These are phyloP conservation scores for Stromatinia cepivora DNA, from an alignment of 2,329 filamentous ascomycete genomes.

Conservation along the genomic window DNA sequence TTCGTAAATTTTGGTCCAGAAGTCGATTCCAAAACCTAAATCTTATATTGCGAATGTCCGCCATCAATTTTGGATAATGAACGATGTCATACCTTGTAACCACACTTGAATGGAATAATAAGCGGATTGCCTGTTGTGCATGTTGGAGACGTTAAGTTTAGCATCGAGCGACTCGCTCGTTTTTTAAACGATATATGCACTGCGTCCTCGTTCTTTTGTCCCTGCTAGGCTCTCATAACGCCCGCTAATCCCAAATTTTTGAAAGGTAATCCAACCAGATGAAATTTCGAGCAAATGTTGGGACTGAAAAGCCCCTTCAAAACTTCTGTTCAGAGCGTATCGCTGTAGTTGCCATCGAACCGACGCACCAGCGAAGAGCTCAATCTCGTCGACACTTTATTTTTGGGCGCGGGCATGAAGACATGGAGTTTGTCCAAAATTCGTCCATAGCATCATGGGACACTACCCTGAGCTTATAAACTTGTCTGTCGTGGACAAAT, in stretches of 20 bases:
- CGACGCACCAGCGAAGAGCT: neutral
- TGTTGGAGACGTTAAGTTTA: neutral
- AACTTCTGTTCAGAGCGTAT: neutral
- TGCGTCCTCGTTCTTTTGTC: neutral
- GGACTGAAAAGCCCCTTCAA: neutral
- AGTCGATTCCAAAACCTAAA: neutral
- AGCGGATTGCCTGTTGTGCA: neutral
- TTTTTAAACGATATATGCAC: neutral
- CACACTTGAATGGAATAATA: neutral
- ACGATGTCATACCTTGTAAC: neutral
- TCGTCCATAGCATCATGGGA: neutral
- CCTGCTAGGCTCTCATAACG: no score
- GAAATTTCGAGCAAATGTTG: neutral
- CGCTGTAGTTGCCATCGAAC: neutral
- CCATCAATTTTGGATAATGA: neutral
- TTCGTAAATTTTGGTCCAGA: neutral
- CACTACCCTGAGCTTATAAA: no score
- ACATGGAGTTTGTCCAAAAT: neutral
- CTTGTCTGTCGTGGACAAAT: neutral
- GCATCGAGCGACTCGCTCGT: no score
- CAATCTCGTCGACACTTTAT: neutral
- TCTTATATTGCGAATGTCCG: neutral
- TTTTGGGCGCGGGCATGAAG: neutral
- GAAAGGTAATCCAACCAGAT: neutral
- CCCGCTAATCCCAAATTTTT: no score